phyloP scores from a whole-genome alignment of 352 stramenopile species.

The Phytophthora europaea region DNA sequence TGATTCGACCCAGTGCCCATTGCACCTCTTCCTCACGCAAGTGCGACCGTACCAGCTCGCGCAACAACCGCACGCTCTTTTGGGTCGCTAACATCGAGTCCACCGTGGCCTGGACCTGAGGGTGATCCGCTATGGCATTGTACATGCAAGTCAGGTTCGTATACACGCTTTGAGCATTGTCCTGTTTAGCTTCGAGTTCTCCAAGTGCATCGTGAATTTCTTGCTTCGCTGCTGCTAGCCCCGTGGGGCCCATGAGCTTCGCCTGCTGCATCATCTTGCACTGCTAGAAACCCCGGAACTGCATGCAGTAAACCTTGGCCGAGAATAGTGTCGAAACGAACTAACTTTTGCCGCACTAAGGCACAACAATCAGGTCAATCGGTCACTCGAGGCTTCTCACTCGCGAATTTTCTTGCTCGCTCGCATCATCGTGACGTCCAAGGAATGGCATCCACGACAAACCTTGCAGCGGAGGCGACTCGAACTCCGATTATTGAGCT shows the following conservation, averaged over 20 bases:
- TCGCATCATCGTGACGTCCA: too few relatives aligned
- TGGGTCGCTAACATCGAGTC: conserved; percentile 30
- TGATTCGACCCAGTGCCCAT: conserved; percentile 42
- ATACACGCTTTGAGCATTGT: conserved; percentile 44
- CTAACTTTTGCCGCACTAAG: neutral
- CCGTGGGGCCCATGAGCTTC: conserved; percentile 16
- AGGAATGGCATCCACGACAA: conserved; percentile 7
- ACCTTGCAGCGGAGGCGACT: conserved; percentile 1
- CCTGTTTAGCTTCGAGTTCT: conserved; percentile 22
- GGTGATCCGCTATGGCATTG: conserved; percentile 25
- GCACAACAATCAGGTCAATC: too few relatives aligned
- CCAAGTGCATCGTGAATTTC: conserved; percentile 29
- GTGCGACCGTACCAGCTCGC: conserved; percentile 29
- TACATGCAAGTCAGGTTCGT: conserved; percentile 35
- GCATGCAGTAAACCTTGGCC: neutral
- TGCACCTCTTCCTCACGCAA: conserved; percentile 54
- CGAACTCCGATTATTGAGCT: conserved; percentile 16
- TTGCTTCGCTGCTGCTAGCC: neutral
- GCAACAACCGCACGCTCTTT: conserved; percentile 30
- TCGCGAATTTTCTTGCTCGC: too few relatives aligned
- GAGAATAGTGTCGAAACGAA: conserved; percentile 35
- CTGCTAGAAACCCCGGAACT: neutral
- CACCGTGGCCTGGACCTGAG: conserved; percentile 12
- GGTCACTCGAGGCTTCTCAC: too few relatives aligned
- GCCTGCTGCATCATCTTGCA: conserved; percentile 29